Evolutionary conservation across 2,329 filamentous ascomycete genomes (phyloP).

Genomic region (Elsinoe batatas): DNA sequence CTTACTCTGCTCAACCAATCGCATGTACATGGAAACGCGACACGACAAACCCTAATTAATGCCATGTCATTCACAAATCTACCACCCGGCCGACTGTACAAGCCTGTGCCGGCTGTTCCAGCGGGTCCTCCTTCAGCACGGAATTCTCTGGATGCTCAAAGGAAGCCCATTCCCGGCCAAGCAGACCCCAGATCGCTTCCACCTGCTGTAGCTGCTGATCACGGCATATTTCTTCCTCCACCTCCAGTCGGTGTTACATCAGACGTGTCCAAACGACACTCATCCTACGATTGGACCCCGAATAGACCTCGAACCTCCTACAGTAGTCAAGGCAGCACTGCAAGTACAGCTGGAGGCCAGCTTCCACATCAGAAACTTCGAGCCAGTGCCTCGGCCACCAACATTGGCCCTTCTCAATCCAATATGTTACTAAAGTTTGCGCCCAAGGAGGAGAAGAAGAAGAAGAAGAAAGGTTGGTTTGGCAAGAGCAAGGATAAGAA

Average conservation of each 20-base stretch:
- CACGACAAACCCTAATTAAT: constrained; percentile 1
- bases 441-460: constrained; percentile 21
- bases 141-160: not conserved
- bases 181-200: constrained; percentile 5
- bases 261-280: constrained; percentile 1
- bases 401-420: not conserved
- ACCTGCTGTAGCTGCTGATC: constrained; percentile 10
- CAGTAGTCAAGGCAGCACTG: constrained; percentile 7
- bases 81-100: not conserved
- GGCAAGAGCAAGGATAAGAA: constrained; percentile 23
- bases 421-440: not conserved
- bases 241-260: not conserved
- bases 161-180: constrained; percentile 3
- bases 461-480: constrained; percentile 26
- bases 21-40: not conserved
- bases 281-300: constrained; percentile 9
- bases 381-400: constrained; percentile 3
- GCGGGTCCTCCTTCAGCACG: not conserved
- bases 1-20: not conserved
- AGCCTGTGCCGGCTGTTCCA: constrained; percentile 4
- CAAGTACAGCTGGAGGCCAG: not conserved
- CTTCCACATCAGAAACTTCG: not conserved
- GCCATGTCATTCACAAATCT: constrained; percentile 6
- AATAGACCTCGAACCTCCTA: not conserved
- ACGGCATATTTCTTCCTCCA: constrained; percentile 12